A percentile compares a stretch with the other conserved stretches of the same genome.
Conservation (phyloP, 23 red algal species). For the Gracilaria vermiculophylla region DNA sequence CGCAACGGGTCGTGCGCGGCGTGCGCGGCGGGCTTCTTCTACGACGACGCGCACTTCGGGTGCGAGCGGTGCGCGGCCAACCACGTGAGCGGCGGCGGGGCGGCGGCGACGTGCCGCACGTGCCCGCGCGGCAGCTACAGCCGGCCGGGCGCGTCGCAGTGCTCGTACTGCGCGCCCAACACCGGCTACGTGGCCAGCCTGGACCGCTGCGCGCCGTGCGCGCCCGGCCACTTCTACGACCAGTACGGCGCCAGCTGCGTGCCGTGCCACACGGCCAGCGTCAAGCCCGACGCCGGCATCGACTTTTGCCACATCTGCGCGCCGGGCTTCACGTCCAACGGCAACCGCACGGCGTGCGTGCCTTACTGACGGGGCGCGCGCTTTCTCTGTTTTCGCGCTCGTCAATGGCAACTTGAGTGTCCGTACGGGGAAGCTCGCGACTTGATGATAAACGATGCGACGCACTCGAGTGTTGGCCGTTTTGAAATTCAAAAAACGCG, state of each 20-base stretch:
- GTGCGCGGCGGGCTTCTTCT: neutral
- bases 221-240: neutral
- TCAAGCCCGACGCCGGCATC: neutral
- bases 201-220: neutral
- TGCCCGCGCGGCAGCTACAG: conserved; percentile 3
- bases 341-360: neutral
- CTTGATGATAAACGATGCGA: no score
- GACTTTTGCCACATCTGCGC: neutral
- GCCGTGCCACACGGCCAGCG: neutral
- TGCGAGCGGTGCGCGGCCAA: neutral
- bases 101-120: neutral
- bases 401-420: neutral
- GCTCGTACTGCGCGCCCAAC: neutral
- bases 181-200: neutral
- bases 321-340: neutral
- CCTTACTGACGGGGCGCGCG: neutral
- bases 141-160: neutral
- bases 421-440: no score
- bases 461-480: no score
- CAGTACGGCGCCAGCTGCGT: neutral
- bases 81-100: neutral
- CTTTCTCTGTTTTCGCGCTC: neutral
- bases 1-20: conserved; percentile 7
- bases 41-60: neutral
- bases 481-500: no score